Evolutionary conservation across 257 asterid genomes (phyloP).

Genomic region (Lantana camara): DNA sequence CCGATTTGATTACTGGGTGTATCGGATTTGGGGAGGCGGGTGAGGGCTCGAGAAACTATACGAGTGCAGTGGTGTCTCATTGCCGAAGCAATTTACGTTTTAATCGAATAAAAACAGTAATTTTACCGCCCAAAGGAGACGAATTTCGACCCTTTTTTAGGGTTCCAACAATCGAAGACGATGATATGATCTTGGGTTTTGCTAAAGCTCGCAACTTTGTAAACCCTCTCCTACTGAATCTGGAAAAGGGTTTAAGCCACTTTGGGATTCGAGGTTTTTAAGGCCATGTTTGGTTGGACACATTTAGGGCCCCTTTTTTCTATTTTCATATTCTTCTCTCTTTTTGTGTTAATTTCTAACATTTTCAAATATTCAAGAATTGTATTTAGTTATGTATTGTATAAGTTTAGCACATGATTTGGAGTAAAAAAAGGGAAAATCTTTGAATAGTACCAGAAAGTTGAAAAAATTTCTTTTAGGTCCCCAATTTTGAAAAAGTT

Average conservation of each 20-base stretch:
- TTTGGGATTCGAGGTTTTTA: not conserved
- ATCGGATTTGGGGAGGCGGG: slow-evolving; percentile 28
- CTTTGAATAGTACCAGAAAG: no score
- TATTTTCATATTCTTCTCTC: no score
- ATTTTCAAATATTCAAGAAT: no score
- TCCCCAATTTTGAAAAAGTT: no score
- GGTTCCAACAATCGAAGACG: slow-evolving; percentile 18
- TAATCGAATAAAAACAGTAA: not conserved
- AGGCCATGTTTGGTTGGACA: not conserved
- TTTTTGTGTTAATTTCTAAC: no score
- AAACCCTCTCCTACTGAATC: slow-evolving; percentile 20
- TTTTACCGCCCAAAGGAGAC: not conserved
- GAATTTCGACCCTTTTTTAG: not conserved
- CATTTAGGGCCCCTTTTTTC: no score
- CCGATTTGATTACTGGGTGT: slow-evolving; percentile 22
- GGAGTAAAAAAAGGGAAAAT: no score
- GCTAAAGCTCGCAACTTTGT: slow-evolving; percentile 19
- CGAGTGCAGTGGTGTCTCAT: slow-evolving; percentile 55
- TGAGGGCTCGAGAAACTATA: slow-evolving; percentile 48
- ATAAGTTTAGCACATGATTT: no score
- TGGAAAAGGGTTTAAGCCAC: slow-evolving; percentile 29
- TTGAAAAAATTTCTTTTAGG: no score
- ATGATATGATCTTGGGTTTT: slow-evolving; percentile 23
- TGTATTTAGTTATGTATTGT: no score
- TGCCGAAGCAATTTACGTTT: slow-evolving; percentile 6